Conservation (phyloP, 306 rosid genomes). For the Urtica urens region DNA sequence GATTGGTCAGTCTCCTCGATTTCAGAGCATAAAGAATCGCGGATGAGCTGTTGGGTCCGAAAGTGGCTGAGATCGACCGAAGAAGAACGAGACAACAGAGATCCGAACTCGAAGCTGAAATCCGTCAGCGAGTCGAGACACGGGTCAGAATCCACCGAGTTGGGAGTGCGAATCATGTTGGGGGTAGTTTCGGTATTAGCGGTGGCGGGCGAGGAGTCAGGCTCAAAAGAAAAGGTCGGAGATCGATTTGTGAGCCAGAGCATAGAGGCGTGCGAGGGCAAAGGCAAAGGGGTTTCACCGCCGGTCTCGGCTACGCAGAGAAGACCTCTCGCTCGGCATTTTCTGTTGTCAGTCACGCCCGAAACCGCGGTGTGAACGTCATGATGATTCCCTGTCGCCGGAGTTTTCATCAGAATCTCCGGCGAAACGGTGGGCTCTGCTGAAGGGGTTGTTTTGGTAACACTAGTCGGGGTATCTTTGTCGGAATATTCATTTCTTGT, state of each 20-base stretch:
- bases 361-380: no score
- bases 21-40: slow-evolving; percentile 39
- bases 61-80: slow-evolving; percentile 43
- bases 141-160: slow-evolving; percentile 24
- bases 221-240: slow-evolving; percentile 14
- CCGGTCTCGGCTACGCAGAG: slow-evolving; percentile 42
- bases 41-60: slow-evolving; percentile 36
- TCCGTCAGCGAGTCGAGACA: slow-evolving; percentile 23
- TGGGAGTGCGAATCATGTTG: slow-evolving; percentile 70
- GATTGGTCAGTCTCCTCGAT: slow-evolving; percentile 27
- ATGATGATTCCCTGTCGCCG: no score
- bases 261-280: slow-evolving; percentile 70
- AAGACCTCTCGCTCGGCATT: slow-evolving; percentile 76
- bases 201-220: slow-evolving; percentile 17
- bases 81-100: slow-evolving; percentile 32
- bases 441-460: no score
- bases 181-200: slow-evolving; percentile 1
- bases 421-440: no score
- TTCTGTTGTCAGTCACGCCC: slow-evolving; percentile 71
- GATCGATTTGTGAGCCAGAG: slow-evolving; percentile 50
- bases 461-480: no score
- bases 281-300: slow-evolving; percentile 16
- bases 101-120: slow-evolving; percentile 66
- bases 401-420: no score
- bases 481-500: no score